These are phyloP conservation scores for Cytospora leucostoma DNA, from an alignment of 2,329 filamentous ascomycete species.

Conservation along the genomic window DNA sequence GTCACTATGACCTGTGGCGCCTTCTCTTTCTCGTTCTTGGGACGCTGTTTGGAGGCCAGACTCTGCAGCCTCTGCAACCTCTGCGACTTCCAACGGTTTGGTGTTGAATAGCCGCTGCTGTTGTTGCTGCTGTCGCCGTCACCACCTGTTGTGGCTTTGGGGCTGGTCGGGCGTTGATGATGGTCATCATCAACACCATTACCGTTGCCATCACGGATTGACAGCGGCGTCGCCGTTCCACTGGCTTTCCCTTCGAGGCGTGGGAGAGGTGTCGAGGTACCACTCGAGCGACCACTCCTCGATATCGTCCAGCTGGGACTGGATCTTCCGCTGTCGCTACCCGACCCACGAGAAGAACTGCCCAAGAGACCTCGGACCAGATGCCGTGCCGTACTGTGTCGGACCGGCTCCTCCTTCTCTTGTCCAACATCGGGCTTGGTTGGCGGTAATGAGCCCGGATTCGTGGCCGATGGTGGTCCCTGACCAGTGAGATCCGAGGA, in stretches of 20 bases:
- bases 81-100: slow-evolving; percentile 17
- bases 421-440: slow-evolving; percentile 9
- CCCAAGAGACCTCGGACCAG: slow-evolving; percentile 11
- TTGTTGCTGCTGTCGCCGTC: neutral
- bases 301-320: slow-evolving; percentile 13
- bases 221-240: neutral
- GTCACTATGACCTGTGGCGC: slow-evolving; percentile 15
- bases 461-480: neutral
- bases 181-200: neutral
- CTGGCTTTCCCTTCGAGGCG: neutral
- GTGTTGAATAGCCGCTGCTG: slow-evolving; percentile 1
- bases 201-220: neutral
- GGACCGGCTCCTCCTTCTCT: neutral
- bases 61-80: slow-evolving; percentile 18
- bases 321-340: neutral
- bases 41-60: slow-evolving; percentile 5
- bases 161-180: neutral
- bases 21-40: slow-evolving; percentile 14
- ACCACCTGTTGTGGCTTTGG: neutral
- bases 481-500: neutral
- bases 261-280: slow-evolving; percentile 10
- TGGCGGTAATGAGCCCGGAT: neutral
- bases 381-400: slow-evolving; percentile 5
- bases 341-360: slow-evolving; percentile 6
- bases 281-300: neutral